Conservation (phyloP, 352 stramenopile genomes). For the Phytophthora pinifolia region DNA sequence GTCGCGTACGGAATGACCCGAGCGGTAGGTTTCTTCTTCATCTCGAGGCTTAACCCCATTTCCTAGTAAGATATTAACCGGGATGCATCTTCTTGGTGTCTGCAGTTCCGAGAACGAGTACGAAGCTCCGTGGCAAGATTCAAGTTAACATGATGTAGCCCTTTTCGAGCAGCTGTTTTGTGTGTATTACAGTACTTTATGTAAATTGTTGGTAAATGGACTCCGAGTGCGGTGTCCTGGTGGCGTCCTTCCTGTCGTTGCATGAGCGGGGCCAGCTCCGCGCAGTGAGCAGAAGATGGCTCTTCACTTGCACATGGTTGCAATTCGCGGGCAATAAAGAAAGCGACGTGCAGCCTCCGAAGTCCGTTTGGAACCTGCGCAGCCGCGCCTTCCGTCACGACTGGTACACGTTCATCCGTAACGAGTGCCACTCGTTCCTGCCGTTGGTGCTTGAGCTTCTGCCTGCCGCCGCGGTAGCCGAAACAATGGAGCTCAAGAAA, state of each 20-base stretch:
- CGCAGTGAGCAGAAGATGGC: conserved; percentile 50
- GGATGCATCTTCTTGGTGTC: not conserved
- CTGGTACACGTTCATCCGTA: conserved; percentile 59
- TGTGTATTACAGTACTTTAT: too few species aligned
- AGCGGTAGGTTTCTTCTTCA: conserved; percentile 33
- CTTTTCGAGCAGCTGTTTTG: too few species aligned
- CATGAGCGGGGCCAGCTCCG: conserved; percentile 46
- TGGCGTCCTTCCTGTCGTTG: conserved; percentile 46
- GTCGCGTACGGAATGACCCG: conserved; percentile 62
- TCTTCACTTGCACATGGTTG: conserved; percentile 56
- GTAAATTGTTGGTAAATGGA: conserved; percentile 30
- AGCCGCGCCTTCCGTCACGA: conserved; percentile 55
- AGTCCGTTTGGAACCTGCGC: conserved; percentile 53
- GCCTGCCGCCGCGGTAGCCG: conserved; percentile 30
- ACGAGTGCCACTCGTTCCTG: conserved; percentile 37
- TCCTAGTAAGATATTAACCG: not conserved
- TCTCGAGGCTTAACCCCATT: not conserved
- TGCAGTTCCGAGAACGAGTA: conserved; percentile 25
- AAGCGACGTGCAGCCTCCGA: conserved; percentile 31
- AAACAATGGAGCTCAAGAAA: conserved; percentile 58
- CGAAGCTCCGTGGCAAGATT: not conserved
- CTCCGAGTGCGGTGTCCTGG: conserved; percentile 23
- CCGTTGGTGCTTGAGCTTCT: conserved; percentile 36
- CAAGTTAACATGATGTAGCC: too few species aligned
- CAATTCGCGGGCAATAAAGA: conserved; percentile 24